Conservation (phyloP, 129 eudicot species). For the sunflower (Helianthus annuus) region HanXRQr2.0-SUNRISE NC_035443.2:97540717-97541216, state of each 20-base stretch:
- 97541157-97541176: constrained; percentile 21
- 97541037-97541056: too few relatives aligned
- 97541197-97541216: too few relatives aligned
- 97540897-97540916: too few relatives aligned
- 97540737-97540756: constrained; percentile 28
- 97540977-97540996: too few relatives aligned
- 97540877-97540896: too few relatives aligned
- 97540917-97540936: too few relatives aligned
- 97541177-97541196: constrained; percentile 1
- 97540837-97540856: neutral
- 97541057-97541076: too few relatives aligned
- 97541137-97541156: neutral
- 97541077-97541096: too few relatives aligned
- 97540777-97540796: constrained; percentile 20
- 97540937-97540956: too few relatives aligned
- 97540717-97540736: constrained; percentile 40
- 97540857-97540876: neutral
- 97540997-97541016: too few relatives aligned
- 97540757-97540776: constrained; percentile 22
- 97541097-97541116: constrained; percentile 24
- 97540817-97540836: neutral
- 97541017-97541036: too few relatives aligned
- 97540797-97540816: neutral
- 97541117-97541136: constrained; percentile 17
- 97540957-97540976: too few relatives aligned